Evolutionary conservation across 495 filamentous ascomycete genomes (phyloP).

Genomic region (Talaromyces trachyspermus): DNA sequence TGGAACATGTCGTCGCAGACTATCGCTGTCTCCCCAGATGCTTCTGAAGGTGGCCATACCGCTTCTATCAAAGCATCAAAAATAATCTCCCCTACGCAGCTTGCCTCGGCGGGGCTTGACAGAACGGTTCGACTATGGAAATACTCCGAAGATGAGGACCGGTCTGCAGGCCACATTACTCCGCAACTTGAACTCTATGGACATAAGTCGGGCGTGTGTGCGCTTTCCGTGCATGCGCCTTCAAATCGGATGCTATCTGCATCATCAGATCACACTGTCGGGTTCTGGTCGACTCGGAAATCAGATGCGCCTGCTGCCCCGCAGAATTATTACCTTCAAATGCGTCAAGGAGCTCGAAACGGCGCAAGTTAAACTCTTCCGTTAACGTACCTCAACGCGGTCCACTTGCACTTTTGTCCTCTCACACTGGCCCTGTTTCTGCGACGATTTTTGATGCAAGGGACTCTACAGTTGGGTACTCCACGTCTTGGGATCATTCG

Average conservation of each 20-base stretch:
- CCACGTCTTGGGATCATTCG: slow-evolving; percentile 79
- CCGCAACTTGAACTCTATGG: slow-evolving; percentile 81
- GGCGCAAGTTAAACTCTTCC: slow-evolving; percentile 64
- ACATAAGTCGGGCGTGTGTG: slow-evolving; percentile 67
- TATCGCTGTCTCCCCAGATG: slow-evolving; percentile 58
- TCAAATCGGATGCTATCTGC: slow-evolving; percentile 76
- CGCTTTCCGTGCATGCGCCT: slow-evolving; percentile 66
- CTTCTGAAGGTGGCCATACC: slow-evolving; percentile 61
- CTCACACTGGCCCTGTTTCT: slow-evolving; percentile 65
- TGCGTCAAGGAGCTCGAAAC: slow-evolving; percentile 55
- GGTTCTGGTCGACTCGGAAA: slow-evolving; percentile 77
- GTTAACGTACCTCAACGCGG: slow-evolving; percentile 65
- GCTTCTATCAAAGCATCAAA: slow-evolving; percentile 71
- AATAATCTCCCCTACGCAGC: slow-evolving; percentile 65
- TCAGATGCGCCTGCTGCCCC: slow-evolving; percentile 64
- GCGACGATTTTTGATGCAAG: slow-evolving; percentile 73
- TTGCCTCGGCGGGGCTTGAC: slow-evolving; percentile 78
- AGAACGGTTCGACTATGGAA: slow-evolving; percentile 82
- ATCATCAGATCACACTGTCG: slow-evolving; percentile 69
- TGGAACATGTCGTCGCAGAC: slow-evolving; percentile 82
- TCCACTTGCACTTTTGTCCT: slow-evolving; percentile 61
- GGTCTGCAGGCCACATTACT: slow-evolving; percentile 53
- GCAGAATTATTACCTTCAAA: slow-evolving; percentile 56
- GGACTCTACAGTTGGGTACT: slow-evolving; percentile 85
- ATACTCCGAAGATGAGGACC: slow-evolving; percentile 59